Conservation (phyloP, 306 rosid genomes). For the barrel medic (Medicago truncatula) region MtrunA17r5.0-ANR NC_053045.1:62351001-62351500, state of each 20-base stretch:
- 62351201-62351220: background rate
- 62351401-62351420: too few species aligned
- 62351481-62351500: too few species aligned
- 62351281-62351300: slow-evolving; percentile 7
- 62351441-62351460: too few species aligned
- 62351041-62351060: background rate
- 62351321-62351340: slow-evolving; percentile 26
- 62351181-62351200: background rate
- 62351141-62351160: background rate
- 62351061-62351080: slow-evolving; percentile 16
- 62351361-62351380: slow-evolving; percentile 27
- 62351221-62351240: background rate
- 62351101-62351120: slow-evolving; percentile 14
- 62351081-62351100: background rate
- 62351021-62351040: background rate
- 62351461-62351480: too few species aligned
- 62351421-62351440: too few species aligned
- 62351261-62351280: background rate
- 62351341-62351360: slow-evolving; percentile 4
- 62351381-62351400: too few species aligned
- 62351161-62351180: slow-evolving; percentile 1
- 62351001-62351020: slow-evolving; percentile 23
- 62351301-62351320: slow-evolving; percentile 4
- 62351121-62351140: slow-evolving; percentile 13
- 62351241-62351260: background rate